These are phyloP conservation scores for Thuidium tamariscinum DNA, from an alignment of 225 moss, liverwort and hornwort genomes.

Conservation along the genomic window DNA sequence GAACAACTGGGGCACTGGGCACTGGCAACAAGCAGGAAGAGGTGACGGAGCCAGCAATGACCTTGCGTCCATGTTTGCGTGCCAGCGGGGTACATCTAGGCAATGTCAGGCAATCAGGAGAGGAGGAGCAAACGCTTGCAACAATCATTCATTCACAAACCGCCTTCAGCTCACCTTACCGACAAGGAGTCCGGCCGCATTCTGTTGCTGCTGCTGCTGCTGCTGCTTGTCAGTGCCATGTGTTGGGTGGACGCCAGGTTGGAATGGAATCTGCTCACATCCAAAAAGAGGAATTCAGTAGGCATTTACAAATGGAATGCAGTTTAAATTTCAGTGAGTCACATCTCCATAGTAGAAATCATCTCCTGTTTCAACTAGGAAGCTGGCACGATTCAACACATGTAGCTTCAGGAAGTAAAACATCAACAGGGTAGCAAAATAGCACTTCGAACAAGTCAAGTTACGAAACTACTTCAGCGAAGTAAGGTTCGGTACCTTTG, in stretches of 20 bases:
- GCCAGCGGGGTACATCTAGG: background rate
- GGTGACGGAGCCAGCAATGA: background rate
- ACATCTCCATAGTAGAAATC: background rate
- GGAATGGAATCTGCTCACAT: background rate
- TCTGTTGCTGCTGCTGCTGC: background rate
- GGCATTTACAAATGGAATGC: background rate
- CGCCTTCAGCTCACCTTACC: background rate
- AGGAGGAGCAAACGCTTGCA: background rate
- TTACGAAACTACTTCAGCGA: background rate
- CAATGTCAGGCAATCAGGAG: constrained; percentile 9
- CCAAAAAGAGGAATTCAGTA: background rate
- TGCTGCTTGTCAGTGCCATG: constrained; percentile 11
- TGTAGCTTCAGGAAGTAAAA: background rate
- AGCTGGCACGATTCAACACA: background rate
- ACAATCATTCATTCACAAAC: background rate
- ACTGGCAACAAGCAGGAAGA: background rate
- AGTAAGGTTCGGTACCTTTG: background rate
- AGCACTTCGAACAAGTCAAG: background rate
- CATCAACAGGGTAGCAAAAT: background rate
- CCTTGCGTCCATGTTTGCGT: background rate
- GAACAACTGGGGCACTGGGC: background rate
- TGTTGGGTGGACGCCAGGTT: constrained; percentile 1
- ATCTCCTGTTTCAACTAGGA: background rate
- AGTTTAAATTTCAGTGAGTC: background rate
- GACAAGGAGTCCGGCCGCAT: background rate